phyloP scores from a whole-genome alignment of 73 alveolate species.

The Loxodes magnus region DNA sequence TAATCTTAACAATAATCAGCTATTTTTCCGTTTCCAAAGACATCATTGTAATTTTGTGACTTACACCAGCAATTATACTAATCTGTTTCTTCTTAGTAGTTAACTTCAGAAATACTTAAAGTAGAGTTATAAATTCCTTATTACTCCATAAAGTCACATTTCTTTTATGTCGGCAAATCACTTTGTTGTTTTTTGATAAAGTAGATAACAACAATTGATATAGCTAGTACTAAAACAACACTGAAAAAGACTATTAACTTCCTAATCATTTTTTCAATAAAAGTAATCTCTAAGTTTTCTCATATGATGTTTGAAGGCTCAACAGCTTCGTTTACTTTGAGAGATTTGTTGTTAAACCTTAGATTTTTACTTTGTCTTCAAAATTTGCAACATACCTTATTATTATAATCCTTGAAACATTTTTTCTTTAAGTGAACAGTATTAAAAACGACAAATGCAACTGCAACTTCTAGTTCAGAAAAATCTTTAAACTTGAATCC shows the following conservation, averaged over 20 bases:
- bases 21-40: no score
- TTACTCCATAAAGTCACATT: no score
- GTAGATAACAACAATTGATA: slow-evolving; percentile 10
- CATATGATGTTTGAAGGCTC: slow-evolving; percentile 14
- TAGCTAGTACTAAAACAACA: neutral
- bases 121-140: no score
- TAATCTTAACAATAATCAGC: no score
- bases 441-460: slow-evolving; percentile 1
- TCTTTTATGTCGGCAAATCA: neutral
- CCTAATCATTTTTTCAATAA: neutral
- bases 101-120: no score
- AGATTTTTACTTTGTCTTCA: neutral
- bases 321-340: neutral
- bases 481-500: neutral
- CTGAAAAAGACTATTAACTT: neutral
- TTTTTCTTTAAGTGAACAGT: neutral
- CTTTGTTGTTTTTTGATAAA: slow-evolving; percentile 11
- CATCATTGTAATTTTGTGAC: no score
- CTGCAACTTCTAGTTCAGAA: neutral
- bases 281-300: slow-evolving; percentile 7
- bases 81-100: no score
- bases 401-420: neutral
- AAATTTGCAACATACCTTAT: neutral
- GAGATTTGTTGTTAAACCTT: neutral
- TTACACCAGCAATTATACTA: no score